Evolutionary conservation across 1,284 basidiomycete species (phyloP), one percentile per base, ranked within the genome.

Genomic region (Phlebopus sp.): DNA sequence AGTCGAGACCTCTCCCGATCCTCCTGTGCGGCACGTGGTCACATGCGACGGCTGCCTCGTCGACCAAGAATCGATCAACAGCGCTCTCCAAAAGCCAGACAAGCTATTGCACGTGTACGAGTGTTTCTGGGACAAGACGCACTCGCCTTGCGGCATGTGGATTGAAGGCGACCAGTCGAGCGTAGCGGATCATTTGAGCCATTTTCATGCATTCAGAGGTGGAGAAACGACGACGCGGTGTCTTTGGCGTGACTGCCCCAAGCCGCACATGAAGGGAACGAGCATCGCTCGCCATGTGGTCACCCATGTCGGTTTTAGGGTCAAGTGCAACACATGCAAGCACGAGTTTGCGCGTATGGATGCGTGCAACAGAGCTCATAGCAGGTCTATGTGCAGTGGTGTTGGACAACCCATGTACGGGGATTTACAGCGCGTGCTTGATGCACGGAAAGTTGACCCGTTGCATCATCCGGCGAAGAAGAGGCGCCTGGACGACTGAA

Each of bases 291-390:
- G 66, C 2, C 66, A 64, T 27, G 64, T 64, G 42, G 59, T 64
- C 40, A 64, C 62, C 31, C 62, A 64, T 21, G 50, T 64, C 13
- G 60, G 66, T 1, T 68, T 59, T 15, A 43, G 66, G 25, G 57
- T 68, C 27, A 64, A 64, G 40, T 64, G 66, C 18, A 47, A 54
- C 38, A 55, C 61, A 17, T 64, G 64, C 53, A 62, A 54, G 51
- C 63, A 55, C 46, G 63, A 66, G 48, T 64, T 67, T 50, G 63
- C 64, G 31, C 55, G 62, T 30, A 64, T 59, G 54, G 62, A 64
- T 41, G 62, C 62, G n/a, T 68, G 66, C 23, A 64, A 68, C 50
- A 65, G 62, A 47, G 66, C 64, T 13, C 62, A 64, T 17, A 64
- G 55, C 44, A 62, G 64, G 35, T 64, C 64, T 36, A 59, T 63